Base-by-base conservation (phyloP, 2,329 filamentous ascomycete genomes). In the Taxawa tesnikishii region DNA sequence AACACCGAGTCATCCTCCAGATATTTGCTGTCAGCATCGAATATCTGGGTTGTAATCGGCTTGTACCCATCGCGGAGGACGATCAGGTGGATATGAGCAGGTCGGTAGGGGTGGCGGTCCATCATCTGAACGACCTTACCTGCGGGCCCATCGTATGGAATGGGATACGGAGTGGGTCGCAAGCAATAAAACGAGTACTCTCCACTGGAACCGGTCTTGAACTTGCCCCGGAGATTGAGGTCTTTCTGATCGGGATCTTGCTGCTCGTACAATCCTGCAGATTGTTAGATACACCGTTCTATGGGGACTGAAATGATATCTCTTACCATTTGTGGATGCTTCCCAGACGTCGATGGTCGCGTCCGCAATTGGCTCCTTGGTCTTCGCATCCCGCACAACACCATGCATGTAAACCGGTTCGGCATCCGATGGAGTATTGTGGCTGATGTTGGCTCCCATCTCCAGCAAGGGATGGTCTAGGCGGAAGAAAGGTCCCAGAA, bases 331-430 rank as follows among this genome's bases (percentile, higher is more conserved):
- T 54, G 75, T 65, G 43, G 71, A 78, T 31, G 79, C 78, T 53
- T 84, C 76, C 79, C 79, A 84, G 62, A 83, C 78, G 51, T 84
- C 80, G 47, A 84, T 73, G 41, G 81, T 74, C 44, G 78, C 79
- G 47, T 66, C 63, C 33, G 67, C 67, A 46, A 84, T 75, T 39
- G 73, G 73, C 58, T 70, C 68, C 49, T 73, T 72, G 37, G 76
- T 80, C 41, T 70, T 62, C 43, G 77, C 62, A 48, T 82, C 75
- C 29, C 56, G 67, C 49, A 84, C 68, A 28, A 67, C 61, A 44
- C 79, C 79, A 63, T 83, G 76, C 73, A 84, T 80, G 44, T 68
- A 65, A 32, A 70, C 70, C 32, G 73, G 59, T 39, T 71, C 62
- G 29, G 75, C 79, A 30, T 72, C 60, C 34, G 72, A 64, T 23